phyloP scores from a whole-genome alignment of 495 filamentous ascomycete species.

The Pyrenula aspistea region DNA sequence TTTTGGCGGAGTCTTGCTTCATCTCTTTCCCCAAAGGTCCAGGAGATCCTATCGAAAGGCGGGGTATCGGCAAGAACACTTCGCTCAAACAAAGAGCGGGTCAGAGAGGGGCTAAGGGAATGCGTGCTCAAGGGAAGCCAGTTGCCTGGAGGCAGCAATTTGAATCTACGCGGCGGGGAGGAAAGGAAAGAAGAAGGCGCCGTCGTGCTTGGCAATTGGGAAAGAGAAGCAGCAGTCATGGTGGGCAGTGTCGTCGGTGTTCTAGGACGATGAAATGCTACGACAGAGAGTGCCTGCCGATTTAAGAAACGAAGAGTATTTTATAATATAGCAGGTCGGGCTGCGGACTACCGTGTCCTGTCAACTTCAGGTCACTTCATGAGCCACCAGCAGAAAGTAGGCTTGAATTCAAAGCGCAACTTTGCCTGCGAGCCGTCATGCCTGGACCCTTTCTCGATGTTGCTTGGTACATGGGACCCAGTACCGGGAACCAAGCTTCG shows the following conservation, averaged over 20 bases:
- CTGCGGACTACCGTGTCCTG: too few relatives aligned
- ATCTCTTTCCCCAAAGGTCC: conserved; percentile 60
- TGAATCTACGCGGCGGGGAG: conserved; percentile 24
- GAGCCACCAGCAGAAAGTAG: too few relatives aligned
- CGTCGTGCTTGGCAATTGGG: conserved; percentile 49
- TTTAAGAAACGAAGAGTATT: too few relatives aligned
- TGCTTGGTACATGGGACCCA: too few relatives aligned
- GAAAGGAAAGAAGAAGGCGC: conserved; percentile 26
- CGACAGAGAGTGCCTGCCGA: too few relatives aligned
- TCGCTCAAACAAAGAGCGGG: conserved; percentile 57
- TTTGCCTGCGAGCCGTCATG: too few relatives aligned
- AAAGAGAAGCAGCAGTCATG: conserved; percentile 93
- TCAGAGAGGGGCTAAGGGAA: conserved; percentile 66
- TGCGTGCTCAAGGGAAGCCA: conserved; percentile 68
- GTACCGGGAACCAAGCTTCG: too few relatives aligned
- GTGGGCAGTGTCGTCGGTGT: conserved; percentile 58
- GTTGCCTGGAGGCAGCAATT: conserved; percentile 36
- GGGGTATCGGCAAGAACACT: conserved; percentile 75
- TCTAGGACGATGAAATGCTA: conserved; percentile 36
- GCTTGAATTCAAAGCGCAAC: too few relatives aligned
- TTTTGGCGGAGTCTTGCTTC: conserved; percentile 86
- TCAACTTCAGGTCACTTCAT: too few relatives aligned
- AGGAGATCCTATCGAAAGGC: conserved; percentile 70
- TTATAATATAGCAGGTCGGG: too few relatives aligned
- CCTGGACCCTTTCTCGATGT: too few relatives aligned